Evolutionary conservation across 192 early-diverging fungal species (phyloP), one percentile per base, ranked within the genome.

Genomic region (Paraglomus brasilianum): DNA sequence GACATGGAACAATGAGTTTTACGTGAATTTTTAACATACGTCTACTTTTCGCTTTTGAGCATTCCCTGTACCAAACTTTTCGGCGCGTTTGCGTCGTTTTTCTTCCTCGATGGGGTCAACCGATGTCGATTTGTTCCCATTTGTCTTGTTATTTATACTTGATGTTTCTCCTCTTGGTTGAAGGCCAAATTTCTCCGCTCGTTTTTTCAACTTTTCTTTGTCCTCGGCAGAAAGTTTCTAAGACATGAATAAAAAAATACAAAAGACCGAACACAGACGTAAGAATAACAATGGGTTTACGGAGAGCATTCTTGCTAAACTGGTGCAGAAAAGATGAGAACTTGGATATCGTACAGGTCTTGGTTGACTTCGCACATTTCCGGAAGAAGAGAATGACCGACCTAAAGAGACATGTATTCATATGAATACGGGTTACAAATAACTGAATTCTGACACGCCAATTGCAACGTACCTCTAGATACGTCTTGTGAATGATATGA

Each of bases 131-230:
- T 7, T 6, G 17, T 15, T 17, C n/a, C 6, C 17, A 11, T 11
- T 24, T 11, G 7, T 55, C 8, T 6, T 17, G n/a, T n/a, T n/a
- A n/a, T n/a, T n/a, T n/a, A n/a, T n/a, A n/a, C n/a, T n/a, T n/a
- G n/a, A n/a, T n/a, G n/a, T n/a, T n/a, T n/a, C n/a, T n/a, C n/a
- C n/a, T n/a, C 39, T n/a, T n/a, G n/a, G n/a, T n/a, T n/a, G n/a
- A 46, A 62, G 24, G 10, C 83, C 81, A 69, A 88, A 88, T 50
- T 83, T 72, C 17, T 80, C 83, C 22, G 82, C 79, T 36, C 87
- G 80, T 66, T 88, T 85, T 76, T 85, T 74, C 74, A 85, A 85
- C 78, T 85, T 87, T 66, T 87, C 87, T 70, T 89, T 85, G 58
- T 87, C 83, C 6, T 73, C 81, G 30, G 77, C 59, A 53, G 72